Evolutionary conservation across 2,329 filamentous ascomycete genomes (phyloP).

Genomic region (Epichloe hybrida): DNA sequence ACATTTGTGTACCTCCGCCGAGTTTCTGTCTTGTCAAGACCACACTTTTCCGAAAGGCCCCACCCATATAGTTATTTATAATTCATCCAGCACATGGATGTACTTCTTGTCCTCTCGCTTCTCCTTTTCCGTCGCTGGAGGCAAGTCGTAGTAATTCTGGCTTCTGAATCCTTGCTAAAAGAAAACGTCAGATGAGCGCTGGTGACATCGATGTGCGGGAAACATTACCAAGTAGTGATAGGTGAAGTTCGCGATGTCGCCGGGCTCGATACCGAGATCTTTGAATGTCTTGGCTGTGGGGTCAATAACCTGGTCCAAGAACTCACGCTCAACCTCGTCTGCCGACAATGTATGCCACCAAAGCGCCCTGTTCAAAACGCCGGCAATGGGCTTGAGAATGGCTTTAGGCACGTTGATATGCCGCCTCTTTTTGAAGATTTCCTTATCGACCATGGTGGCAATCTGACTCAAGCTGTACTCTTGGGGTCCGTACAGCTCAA

Average conservation of each 20-base stretch:
- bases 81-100: conserved; percentile 80
- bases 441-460: conserved; percentile 72
- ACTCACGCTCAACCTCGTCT: conserved; percentile 84
- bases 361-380: conserved; percentile 63
- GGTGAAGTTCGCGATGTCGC: conserved; percentile 72
- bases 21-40: background rate
- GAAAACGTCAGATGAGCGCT: conserved; percentile 16
- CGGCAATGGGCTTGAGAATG: conserved; percentile 61
- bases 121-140: conserved; percentile 88
- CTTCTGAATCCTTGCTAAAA: conserved; percentile 77
- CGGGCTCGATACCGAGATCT: conserved; percentile 81
- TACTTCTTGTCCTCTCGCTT: conserved; percentile 94
- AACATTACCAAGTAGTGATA: conserved; percentile 81
- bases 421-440: conserved; percentile 84
- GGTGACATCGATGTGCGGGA: background rate
- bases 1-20: background rate
- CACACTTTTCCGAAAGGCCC: background rate
- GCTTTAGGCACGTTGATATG: conserved; percentile 84
- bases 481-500: conserved; percentile 85
- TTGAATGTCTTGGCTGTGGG: conserved; percentile 86
- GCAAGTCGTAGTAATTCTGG: conserved; percentile 79
- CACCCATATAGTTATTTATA: conserved; percentile 34
- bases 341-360: conserved; percentile 82
- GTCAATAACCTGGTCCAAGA: conserved; percentile 86
- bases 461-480: conserved; percentile 86